Evolutionary conservation across 768 basidiomycete genomes (phyloP).

Genomic region (Saitozyma sp.): DNA sequence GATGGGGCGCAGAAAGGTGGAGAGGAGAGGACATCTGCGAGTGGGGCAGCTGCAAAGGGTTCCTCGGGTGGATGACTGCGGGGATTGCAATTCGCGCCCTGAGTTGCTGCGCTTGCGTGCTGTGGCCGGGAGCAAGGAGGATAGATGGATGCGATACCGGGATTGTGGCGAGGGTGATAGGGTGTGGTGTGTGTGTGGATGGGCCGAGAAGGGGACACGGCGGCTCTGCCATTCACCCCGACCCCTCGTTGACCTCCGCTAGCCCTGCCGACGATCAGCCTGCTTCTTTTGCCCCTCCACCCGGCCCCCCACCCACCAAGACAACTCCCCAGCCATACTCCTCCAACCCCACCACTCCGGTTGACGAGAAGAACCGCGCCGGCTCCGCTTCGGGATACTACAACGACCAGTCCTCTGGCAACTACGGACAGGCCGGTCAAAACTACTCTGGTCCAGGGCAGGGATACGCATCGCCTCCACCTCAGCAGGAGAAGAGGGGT

Average conservation of each 20-base stretch:
- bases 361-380: background rate
- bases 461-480: conserved; percentile 6
- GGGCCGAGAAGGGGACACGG: too few species aligned
- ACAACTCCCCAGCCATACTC: conserved; percentile 4
- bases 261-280: conserved; percentile 45
- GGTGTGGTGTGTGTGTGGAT: background rate
- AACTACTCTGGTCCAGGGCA: background rate
- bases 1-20: too few species aligned
- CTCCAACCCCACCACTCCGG: conserved; percentile 7
- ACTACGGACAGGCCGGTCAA: conserved; percentile 8
- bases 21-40: too few species aligned
- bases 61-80: too few species aligned
- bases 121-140: too few species aligned
- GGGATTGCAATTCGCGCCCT: too few species aligned
- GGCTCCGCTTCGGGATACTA: conserved; percentile 8
- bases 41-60: too few species aligned
- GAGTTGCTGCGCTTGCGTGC: too few species aligned
- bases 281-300: conserved; percentile 22
- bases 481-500: conserved; percentile 26
- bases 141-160: too few species aligned
- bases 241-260: background rate
- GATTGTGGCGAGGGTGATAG: background rate
- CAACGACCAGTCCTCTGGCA: conserved; percentile 10
- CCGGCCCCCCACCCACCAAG: conserved; percentile 29
- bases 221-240: background rate